Base-by-base conservation (phyloP, 345 rosid genomes). In the Trapa incisa region DNA sequence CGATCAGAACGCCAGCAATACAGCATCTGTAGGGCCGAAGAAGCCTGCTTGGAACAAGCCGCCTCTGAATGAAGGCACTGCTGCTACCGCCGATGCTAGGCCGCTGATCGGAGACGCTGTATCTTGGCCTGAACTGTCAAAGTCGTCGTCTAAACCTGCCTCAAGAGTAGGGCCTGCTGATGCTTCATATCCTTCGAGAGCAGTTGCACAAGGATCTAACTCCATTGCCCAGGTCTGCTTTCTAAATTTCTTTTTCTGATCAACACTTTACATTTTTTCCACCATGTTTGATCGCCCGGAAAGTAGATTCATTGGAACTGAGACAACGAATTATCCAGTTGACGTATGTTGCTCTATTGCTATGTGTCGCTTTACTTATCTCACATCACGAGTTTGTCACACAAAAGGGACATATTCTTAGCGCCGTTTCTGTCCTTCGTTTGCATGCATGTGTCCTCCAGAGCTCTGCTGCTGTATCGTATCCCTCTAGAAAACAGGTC, bases 61-160 rank as follows among this genome's bases (percentile, higher is more conserved):
- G 33, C 74, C 83, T 33, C 71, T 29, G 4, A 32, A 29, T 58
- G 62, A 58, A 29, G 62, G 62, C 37, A 11, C 62, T 29, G 9
- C 62, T 58, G 62, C 62, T 16, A 15, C 77, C 8, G 85, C 78
- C 8, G 86, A 76, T 65, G 76, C 64, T 8, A 73, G 80, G 57
- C 79, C 82, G 47, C 84, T 80, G 64, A 85, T 79, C 81, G 89
- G 84, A 58, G 75, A 72, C 32, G 84, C 83, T 41, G 82, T 61
- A 48, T 75, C 86, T 38, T 87, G 93, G 93, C 89, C 93, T 47
- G 88, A 85, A 68, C 76, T 87, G 50, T 80, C 86, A 14, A 81
- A 80, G 71, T 75, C 89, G 71, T 75, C 89, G 37, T 68, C 84
- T 47, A 79, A 74, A 73, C 67, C 78, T 66, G 76, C 82, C 12